Percentiles rank a stretch among this genome's conserved stretches.
Conservation (phyloP, 1,284 basidiomycete genomes). For the Heliocybe sulcata region DNA sequence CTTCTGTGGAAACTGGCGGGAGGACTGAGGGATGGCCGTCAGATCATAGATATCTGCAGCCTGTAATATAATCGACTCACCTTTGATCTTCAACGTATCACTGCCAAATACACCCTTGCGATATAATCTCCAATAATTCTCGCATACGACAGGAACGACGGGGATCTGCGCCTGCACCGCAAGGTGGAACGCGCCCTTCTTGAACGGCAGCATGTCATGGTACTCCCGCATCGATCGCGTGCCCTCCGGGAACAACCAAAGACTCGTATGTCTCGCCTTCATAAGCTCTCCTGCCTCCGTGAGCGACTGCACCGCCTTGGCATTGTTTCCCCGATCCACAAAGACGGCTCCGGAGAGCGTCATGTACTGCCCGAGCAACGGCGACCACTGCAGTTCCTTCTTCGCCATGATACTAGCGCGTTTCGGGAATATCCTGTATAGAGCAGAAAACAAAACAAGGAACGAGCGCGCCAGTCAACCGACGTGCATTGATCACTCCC, state of each 20-base stretch:
- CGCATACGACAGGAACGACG: slow-evolving; percentile 87
- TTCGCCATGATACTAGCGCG: slow-evolving; percentile 91
- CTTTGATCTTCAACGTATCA: slow-evolving; percentile 77
- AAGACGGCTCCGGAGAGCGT: slow-evolving; percentile 89
- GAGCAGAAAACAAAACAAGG: slow-evolving; percentile 1
- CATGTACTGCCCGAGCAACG: slow-evolving; percentile 91
- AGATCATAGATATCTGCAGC: background rate
- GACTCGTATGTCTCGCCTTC: slow-evolving; percentile 66
- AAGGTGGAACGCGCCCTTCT: slow-evolving; percentile 98
- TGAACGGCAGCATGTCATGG: slow-evolving; percentile 79
- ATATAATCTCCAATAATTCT: slow-evolving; percentile 91
- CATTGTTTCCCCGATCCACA: slow-evolving; percentile 82
- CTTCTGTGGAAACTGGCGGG: slow-evolving; percentile 69
- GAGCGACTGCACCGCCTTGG: slow-evolving; percentile 73
- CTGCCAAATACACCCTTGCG: slow-evolving; percentile 71
- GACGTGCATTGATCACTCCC: background rate
- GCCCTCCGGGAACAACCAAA: slow-evolving; percentile 93
- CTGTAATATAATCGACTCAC: slow-evolving; percentile 36
- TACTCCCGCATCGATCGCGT: slow-evolving; percentile 72
- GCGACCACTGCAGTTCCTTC: slow-evolving; percentile 82
- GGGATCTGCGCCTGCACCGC: slow-evolving; percentile 87
- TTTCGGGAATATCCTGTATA: slow-evolving; percentile 73
- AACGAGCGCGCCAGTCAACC: background rate
- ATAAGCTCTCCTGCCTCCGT: slow-evolving; percentile 76
- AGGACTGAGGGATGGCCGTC: slow-evolving; percentile 43